These are phyloP conservation scores for Penicillium sp. DNA, from an alignment of 2,329 filamentous ascomycete genomes.

Conservation along the genomic window DNA sequence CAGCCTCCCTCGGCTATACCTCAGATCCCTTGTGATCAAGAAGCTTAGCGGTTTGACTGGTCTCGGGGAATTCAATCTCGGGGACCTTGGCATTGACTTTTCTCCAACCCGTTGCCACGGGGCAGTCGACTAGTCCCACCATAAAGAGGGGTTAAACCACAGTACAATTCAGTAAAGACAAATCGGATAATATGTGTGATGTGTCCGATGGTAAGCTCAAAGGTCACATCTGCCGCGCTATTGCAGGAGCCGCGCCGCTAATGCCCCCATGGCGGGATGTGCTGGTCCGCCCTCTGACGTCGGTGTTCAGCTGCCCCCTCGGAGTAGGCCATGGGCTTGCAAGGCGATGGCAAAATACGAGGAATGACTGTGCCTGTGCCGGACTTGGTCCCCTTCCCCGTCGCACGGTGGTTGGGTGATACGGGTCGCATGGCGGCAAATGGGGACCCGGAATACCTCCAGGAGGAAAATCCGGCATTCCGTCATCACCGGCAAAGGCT, in stretches of 20 bases:
- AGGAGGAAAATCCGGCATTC: constrained; percentile 7
- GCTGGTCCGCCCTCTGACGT: constrained; percentile 31
- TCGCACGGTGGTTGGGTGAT: constrained; percentile 9
- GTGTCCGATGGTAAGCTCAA: constrained; percentile 16
- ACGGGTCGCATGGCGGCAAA: constrained; percentile 20
- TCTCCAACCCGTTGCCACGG: neutral
- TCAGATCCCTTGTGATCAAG: constrained; percentile 18
- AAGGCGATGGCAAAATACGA: constrained; percentile 9
- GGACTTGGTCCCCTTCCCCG: constrained; percentile 4
- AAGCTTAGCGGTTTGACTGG: constrained; percentile 11
- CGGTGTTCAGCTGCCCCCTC: constrained; percentile 19
- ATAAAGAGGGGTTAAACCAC: neutral
- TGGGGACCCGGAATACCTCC: neutral
- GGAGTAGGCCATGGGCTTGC: constrained; percentile 11
- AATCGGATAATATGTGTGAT: constrained; percentile 17
- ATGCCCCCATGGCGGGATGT: constrained; percentile 19
- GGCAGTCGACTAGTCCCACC: constrained; percentile 1
- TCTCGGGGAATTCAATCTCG: neutral
- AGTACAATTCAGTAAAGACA: neutral
- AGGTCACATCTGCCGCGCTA: constrained; percentile 23
- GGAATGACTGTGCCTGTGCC: neutral
- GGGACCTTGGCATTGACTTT: constrained; percentile 1
- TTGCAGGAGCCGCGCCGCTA: constrained; percentile 28
- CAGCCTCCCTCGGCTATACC: constrained; percentile 16
- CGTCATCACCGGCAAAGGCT: constrained; percentile 1